phyloP scores from a whole-genome alignment of 179 eudicot species.

The Silene vulgaris region DNA sequence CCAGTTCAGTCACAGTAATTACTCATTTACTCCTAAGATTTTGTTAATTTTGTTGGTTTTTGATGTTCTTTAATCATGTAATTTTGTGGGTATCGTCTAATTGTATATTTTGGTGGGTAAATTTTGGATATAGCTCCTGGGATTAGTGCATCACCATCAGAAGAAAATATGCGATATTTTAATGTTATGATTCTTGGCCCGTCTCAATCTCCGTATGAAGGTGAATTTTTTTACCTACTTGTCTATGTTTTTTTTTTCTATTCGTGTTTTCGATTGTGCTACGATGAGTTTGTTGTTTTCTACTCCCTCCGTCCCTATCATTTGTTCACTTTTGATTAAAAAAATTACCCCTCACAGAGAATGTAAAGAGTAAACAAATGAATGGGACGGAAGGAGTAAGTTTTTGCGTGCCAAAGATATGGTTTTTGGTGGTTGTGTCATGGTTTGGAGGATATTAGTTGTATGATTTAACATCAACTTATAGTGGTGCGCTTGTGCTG shows the following conservation, averaged over 20 bases:
- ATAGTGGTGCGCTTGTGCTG: no score
- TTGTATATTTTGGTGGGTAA: neutral
- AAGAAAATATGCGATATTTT: constrained; percentile 92
- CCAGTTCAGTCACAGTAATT: neutral
- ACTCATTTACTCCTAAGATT: neutral
- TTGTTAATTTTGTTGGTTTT: neutral
- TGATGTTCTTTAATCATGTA: neutral
- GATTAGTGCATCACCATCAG: constrained; percentile 95
- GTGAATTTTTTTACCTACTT: constrained; percentile 26
- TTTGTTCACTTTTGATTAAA: no score
- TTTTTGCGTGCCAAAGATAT: neutral
- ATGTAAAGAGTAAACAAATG: no score
- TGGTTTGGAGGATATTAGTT: neutral
- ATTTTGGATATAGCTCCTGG: constrained; percentile 70
- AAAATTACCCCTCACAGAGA: no score
- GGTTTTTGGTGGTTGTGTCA: neutral
- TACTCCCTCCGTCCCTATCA: no score
- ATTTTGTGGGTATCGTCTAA: neutral
- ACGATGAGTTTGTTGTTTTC: no score
- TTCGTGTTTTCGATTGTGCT: neutral
- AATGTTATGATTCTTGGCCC: constrained; percentile 98
- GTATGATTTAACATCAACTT: neutral
- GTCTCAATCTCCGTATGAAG: constrained; percentile 97
- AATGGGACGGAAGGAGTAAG: neutral
- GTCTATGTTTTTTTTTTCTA: neutral